Evolutionary conservation across 1,139 yeast genomes (phyloP).

Genomic region (Candida dubliniensis): DNA sequence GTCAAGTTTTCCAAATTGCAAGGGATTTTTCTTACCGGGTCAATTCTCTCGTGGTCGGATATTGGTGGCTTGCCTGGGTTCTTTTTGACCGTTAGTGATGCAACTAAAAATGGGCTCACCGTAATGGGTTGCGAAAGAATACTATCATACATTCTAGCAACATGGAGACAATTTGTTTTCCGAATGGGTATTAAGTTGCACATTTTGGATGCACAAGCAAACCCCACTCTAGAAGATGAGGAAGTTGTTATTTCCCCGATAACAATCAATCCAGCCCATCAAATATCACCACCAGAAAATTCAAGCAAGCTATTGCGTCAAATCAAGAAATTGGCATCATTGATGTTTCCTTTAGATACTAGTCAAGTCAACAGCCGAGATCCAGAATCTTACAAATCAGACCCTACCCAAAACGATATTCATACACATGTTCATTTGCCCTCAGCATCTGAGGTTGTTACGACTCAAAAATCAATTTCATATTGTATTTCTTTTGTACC

Average conservation of each 20-base stretch:
- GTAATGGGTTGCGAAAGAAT: slow-evolving; percentile 39
- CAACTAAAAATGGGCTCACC: slow-evolving; percentile 55
- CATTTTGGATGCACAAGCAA: slow-evolving; percentile 39
- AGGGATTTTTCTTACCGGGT: slow-evolving; percentile 75
- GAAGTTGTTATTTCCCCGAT: slow-evolving; percentile 55
- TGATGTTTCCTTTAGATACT: slow-evolving; percentile 54
- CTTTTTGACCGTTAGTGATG: slow-evolving; percentile 80
- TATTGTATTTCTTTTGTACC: slow-evolving; percentile 69
- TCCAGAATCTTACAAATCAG: slow-evolving; percentile 41
- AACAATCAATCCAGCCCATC: slow-evolving; percentile 22
- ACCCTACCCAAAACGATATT: slow-evolving; percentile 41
- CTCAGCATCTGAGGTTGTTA: slow-evolving; percentile 18
- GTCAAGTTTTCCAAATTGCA: slow-evolving; percentile 56
- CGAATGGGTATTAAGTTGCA: slow-evolving; percentile 67
- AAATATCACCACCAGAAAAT: not conserved
- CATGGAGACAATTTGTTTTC: slow-evolving; percentile 91
- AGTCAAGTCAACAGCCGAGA: slow-evolving; percentile 35
- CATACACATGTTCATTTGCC: slow-evolving; percentile 46
- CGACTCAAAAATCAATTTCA: slow-evolving; percentile 39
- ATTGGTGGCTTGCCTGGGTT: slow-evolving; percentile 91
- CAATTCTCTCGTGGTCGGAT: slow-evolving; percentile 61
- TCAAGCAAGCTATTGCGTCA: slow-evolving; percentile 16
- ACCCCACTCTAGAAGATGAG: slow-evolving; percentile 48
- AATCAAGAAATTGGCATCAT: slow-evolving; percentile 34
- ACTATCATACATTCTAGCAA: slow-evolving; percentile 58